Evolutionary conservation across 2,329 filamentous ascomycete genomes (phyloP), one percentile per base, ranked within the genome.

Genomic region (Aspergillus tamarii): DNA sequence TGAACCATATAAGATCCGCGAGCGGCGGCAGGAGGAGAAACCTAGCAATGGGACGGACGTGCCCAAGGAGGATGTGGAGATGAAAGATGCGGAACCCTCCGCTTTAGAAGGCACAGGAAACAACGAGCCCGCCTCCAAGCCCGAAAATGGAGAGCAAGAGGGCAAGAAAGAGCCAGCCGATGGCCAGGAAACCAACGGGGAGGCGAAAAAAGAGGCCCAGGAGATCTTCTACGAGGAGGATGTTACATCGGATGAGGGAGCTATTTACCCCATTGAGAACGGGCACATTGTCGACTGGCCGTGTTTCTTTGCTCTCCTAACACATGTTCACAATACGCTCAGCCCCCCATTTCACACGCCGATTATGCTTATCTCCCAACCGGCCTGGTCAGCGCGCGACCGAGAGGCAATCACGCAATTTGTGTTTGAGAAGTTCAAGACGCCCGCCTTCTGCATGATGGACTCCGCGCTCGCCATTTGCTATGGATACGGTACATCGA

Each of bases 361-460:
- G 2, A 92, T 99, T 68, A 85, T 98, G 77, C 87, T 99, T 66
- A 91, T 98, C 78, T 87, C 91, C 9, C 92, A 96, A 70, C 94
- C 95, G 4, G 90, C 89, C 70, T 99, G 95, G 94, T 93, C 93
- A 4, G 88, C 91, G 10, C 89, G 91, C 66, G 93, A 97, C 77
- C 90, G 90, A 75, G 94, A 98, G 79, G 87, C 87, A 45, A 89
- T 99, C 69, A 91, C 94, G 16, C 92, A 95, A 67, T 99, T 97
- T 82, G 88, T 98, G 68, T 99, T 99, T 73, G 95, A 99, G 80
- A 96, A 95, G 80, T 97, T 96, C 75, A 95, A 94, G 81, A 95
- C 93, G 0, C 95, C 95, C 0, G 93, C 92, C 0, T 91, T 99
- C 58, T 94, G 91, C 71, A 85, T 98, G 66, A 90, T 99, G 82